Evolutionary conservation across 2,329 filamentous ascomycete species (phyloP).

Genomic region (Stachybotrys echinatus): DNA sequence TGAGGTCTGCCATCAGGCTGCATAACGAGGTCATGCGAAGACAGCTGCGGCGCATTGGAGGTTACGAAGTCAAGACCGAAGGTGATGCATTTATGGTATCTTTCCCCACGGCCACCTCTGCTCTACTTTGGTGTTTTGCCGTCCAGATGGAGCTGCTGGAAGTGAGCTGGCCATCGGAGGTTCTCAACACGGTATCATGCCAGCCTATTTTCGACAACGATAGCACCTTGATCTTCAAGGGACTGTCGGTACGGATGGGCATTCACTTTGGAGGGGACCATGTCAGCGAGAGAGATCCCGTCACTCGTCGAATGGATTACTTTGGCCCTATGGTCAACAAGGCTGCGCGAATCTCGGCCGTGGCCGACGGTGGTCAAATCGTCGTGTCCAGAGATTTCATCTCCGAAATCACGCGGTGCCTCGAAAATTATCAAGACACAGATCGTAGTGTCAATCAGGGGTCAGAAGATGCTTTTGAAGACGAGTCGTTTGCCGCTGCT

Average conservation of each 20-base stretch:
- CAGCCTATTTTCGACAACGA: slow-evolving; percentile 80
- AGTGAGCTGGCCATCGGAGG: slow-evolving; percentile 88
- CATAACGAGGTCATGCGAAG: slow-evolving; percentile 97
- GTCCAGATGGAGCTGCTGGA: slow-evolving; percentile 86
- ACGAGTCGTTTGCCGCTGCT: slow-evolving; percentile 67
- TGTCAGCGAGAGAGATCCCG: slow-evolving; percentile 91
- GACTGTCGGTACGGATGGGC: slow-evolving; percentile 93
- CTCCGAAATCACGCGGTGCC: slow-evolving; percentile 84
- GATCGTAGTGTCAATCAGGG: slow-evolving; percentile 64
- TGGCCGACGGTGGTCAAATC: slow-evolving; percentile 94
- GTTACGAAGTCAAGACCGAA: slow-evolving; percentile 99
- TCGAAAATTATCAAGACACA: slow-evolving; percentile 85
- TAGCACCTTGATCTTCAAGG: slow-evolving; percentile 84
- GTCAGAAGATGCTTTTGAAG: slow-evolving; percentile 63
- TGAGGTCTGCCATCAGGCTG: slow-evolving; percentile 94
- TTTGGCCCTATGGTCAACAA: slow-evolving; percentile 99
- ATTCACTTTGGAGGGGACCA: slow-evolving; percentile 85
- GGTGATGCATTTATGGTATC: slow-evolving; percentile 99
- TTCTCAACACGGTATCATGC: slow-evolving; percentile 79
- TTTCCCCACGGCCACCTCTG: slow-evolving; percentile 92
- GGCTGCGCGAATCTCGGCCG: slow-evolving; percentile 85
- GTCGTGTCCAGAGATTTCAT: slow-evolving; percentile 97
- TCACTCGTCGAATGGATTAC: slow-evolving; percentile 98
- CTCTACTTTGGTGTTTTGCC: slow-evolving; percentile 92
- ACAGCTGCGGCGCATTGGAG: slow-evolving; percentile 87